Conservation (phyloP, 495 filamentous ascomycete genomes). For the Annulohypoxylon bovei region DNA sequence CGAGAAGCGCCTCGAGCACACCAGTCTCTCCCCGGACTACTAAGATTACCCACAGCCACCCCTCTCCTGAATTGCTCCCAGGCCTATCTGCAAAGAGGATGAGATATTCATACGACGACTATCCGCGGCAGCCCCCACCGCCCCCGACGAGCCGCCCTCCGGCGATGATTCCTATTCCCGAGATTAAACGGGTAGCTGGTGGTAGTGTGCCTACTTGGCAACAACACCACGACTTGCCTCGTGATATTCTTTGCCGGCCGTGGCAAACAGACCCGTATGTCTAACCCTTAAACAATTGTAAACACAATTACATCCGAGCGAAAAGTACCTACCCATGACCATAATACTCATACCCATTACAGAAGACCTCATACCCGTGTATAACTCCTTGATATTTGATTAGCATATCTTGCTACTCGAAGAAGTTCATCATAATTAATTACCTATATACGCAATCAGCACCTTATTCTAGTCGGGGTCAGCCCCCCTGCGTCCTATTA, state of each 20-base stretch:
- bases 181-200: constrained; percentile 42
- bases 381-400: constrained; percentile 69
- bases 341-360: constrained; percentile 40
- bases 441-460: not conserved
- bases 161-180: constrained; percentile 49
- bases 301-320: too few relatives aligned
- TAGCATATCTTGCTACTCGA: not conserved
- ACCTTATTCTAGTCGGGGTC: not conserved
- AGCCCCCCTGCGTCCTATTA: not conserved
- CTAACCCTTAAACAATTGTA: constrained; percentile 52
- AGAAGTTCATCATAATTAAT: not conserved
- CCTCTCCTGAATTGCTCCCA: constrained; percentile 41
- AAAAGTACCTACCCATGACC: too few relatives aligned
- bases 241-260: constrained; percentile 62
- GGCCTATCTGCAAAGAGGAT: constrained; percentile 53
- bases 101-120: constrained; percentile 55
- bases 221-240: constrained; percentile 53
- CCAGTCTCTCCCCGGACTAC: constrained; percentile 56
- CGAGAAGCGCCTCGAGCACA: constrained; percentile 53
- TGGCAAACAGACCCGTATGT: constrained; percentile 75
- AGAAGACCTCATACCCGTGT: constrained; percentile 76
- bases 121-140: constrained; percentile 43
- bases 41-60: constrained; percentile 43
- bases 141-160: constrained; percentile 42
- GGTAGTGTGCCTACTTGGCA: constrained; percentile 48